Percentiles rank a stretch among this genome's conserved stretches.
These are phyloP conservation scores for Musa troglodytarum DNA, from an alignment of 176 grass and related monocot species.

Conservation along the genomic window DNA sequence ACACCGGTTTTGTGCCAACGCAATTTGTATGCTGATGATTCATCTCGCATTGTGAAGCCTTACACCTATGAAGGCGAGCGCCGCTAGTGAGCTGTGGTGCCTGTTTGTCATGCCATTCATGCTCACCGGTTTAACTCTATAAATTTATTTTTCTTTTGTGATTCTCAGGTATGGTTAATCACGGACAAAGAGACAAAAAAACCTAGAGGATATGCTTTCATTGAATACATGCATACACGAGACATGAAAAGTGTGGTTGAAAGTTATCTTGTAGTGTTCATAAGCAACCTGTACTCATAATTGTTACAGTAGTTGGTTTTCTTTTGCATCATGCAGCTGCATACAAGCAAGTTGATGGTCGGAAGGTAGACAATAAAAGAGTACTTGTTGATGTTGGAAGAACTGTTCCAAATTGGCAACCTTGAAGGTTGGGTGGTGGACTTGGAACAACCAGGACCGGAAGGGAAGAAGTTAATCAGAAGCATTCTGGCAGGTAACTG, in stretches of 20 bases:
- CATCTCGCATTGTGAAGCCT: slow-evolving; percentile 52
- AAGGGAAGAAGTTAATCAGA: slow-evolving; percentile 41
- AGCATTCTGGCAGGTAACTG: slow-evolving; percentile 11
- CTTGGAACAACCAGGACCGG: slow-evolving; percentile 88
- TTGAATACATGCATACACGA: slow-evolving; percentile 74
- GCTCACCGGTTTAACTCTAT: not conserved
- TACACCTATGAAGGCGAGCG: slow-evolving; percentile 86
- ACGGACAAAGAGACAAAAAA: slow-evolving; percentile 65
- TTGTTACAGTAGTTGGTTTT: slow-evolving; percentile 8
- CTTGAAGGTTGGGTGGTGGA: slow-evolving; percentile 89
- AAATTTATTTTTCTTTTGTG: slow-evolving; percentile 24
- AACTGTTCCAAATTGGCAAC: slow-evolving; percentile 90
- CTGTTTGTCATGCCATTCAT: slow-evolving; percentile 91
- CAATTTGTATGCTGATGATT: slow-evolving; percentile 62
- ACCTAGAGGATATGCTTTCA: slow-evolving; percentile 92
- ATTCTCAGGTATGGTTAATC: slow-evolving; percentile 63
- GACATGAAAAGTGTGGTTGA: slow-evolving; percentile 82
- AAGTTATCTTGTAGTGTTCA: not conserved
- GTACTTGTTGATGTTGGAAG: slow-evolving; percentile 91
- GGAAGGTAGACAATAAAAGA: slow-evolving; percentile 59
- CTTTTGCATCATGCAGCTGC: slow-evolving; percentile 39
- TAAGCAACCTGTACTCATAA: not conserved
- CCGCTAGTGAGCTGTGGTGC: slow-evolving; percentile 90
- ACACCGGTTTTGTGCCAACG: slow-evolving; percentile 53
- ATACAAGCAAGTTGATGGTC: slow-evolving; percentile 90